Percentiles rank a stretch among this genome's conserved stretches.
phyloP scores from a whole-genome alignment of 176 grass and related monocot genomes.

The Carex littledalei region DNA sequence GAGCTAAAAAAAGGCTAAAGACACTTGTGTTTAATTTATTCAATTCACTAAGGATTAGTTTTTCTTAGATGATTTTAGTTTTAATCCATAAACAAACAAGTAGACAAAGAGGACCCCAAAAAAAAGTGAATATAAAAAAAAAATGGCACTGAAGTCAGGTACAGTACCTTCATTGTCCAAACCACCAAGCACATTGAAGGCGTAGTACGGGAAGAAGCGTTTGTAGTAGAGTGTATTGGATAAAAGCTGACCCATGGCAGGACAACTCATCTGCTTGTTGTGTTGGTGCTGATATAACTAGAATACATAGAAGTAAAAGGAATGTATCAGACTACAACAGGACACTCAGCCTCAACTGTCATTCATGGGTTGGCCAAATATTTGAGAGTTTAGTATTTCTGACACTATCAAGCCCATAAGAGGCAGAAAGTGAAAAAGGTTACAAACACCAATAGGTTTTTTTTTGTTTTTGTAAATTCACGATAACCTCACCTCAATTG shows the following conservation, averaged over 20 bases:
- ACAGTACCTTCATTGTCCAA: conserved; percentile 78
- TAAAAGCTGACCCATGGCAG: conserved; percentile 88
- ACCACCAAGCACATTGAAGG: conserved; percentile 91
- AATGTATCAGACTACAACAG: not conserved
- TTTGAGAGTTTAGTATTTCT: not conserved
- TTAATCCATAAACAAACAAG: not conserved
- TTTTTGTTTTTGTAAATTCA: not conserved
- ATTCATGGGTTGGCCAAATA: not conserved
- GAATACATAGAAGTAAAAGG: not conserved
- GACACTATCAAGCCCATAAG: not conserved
- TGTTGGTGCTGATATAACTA: conserved; percentile 98
- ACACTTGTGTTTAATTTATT: not conserved
- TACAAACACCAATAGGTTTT: not conserved
- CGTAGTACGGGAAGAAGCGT: conserved; percentile 94
- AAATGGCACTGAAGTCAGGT: not conserved
- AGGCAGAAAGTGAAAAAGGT: not conserved
- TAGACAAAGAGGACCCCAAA: not conserved
- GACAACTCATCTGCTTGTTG: conserved; percentile 98
- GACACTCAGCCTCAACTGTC: not conserved
- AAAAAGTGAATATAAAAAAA: not conserved
- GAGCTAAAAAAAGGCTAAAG: not conserved
- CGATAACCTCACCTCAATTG: not conserved
- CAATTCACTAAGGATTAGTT: not conserved
- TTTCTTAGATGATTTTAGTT: not conserved
- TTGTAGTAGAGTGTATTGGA: conserved; percentile 98